These are phyloP conservation scores for Tolypocladium ovalisporum DNA, from an alignment of 2,329 filamentous ascomycete genomes.

Conservation along the genomic window DNA sequence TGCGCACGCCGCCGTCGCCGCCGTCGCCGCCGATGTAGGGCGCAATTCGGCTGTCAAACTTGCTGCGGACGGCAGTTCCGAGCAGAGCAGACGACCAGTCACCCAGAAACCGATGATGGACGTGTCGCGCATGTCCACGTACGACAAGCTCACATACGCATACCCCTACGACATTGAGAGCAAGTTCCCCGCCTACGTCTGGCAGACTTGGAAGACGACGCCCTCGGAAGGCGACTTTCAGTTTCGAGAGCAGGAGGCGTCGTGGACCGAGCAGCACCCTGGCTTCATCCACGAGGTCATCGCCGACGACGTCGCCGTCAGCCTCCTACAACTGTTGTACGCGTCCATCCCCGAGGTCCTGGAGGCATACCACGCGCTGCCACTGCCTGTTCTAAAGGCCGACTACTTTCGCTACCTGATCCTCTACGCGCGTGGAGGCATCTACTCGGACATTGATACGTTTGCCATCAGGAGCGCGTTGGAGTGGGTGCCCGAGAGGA, in stretches of 20 bases:
- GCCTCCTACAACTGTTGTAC: constrained; percentile 79
- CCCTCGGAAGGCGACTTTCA: constrained; percentile 68
- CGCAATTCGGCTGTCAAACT: background rate
- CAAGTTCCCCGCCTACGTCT: constrained; percentile 95
- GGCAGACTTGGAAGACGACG: constrained; percentile 95
- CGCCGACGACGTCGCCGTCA: constrained; percentile 75
- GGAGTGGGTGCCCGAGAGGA: constrained; percentile 74
- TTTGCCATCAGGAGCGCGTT: constrained; percentile 69
- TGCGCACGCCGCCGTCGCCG: constrained; percentile 9
- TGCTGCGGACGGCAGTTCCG: constrained; percentile 1
- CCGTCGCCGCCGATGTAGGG: constrained; percentile 1
- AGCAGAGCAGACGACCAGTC: constrained; percentile 10
- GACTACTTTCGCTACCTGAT: constrained; percentile 73
- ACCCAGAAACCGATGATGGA: constrained; percentile 57
- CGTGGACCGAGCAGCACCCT: constrained; percentile 80
- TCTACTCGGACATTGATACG: constrained; percentile 90
- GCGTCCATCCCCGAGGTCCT: constrained; percentile 69
- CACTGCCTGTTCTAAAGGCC: constrained; percentile 64
- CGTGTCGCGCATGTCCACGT: constrained; percentile 59
- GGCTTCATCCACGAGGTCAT: constrained; percentile 95
- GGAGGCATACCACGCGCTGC: constrained; percentile 64
- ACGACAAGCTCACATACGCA: constrained; percentile 79
- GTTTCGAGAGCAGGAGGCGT: constrained; percentile 76
- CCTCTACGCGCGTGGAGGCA: constrained; percentile 47
- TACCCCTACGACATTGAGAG: constrained; percentile 83